Evolutionary conservation across 441 rosid genomes (phyloP).

Genomic region (Rhodomyrtus psidioides): DNA sequence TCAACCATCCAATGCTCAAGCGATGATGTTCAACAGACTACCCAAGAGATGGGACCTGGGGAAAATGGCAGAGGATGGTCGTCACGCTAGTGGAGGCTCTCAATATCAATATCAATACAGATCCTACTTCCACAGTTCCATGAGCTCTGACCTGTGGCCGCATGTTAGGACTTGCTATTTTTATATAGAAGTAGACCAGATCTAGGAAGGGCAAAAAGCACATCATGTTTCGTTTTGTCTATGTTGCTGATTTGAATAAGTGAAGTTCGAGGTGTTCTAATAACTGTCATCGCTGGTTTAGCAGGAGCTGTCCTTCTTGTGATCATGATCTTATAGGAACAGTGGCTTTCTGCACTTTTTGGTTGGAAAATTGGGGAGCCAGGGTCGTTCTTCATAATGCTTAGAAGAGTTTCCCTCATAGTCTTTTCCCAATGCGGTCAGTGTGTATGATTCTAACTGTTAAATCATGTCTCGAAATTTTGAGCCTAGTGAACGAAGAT

Average conservation of each 20-base stretch:
- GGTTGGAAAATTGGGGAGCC: background rate
- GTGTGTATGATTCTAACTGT: background rate
- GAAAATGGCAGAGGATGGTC: background rate
- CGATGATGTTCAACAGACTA: background rate
- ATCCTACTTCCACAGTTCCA: background rate
- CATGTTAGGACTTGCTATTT: background rate
- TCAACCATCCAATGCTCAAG: background rate
- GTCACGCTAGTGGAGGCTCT: background rate
- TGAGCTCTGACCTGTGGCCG: background rate
- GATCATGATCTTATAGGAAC: background rate
- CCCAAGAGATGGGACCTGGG: background rate
- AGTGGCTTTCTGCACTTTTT: background rate
- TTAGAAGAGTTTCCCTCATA: background rate
- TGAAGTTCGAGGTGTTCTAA: background rate
- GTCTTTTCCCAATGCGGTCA: background rate
- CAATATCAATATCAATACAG: background rate
- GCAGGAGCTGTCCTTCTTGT: background rate
- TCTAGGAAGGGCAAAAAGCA: background rate
- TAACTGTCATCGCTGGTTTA: background rate
- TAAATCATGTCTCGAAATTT: no score
- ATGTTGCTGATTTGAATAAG: background rate
- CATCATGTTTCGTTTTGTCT: background rate
- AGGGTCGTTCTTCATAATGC: background rate
- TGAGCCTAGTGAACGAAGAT: no score
- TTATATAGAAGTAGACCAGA: background rate